These are phyloP conservation scores for Parachaetomium inaequale DNA, from an alignment of 495 filamentous ascomycete genomes.

Conservation along the genomic window DNA sequence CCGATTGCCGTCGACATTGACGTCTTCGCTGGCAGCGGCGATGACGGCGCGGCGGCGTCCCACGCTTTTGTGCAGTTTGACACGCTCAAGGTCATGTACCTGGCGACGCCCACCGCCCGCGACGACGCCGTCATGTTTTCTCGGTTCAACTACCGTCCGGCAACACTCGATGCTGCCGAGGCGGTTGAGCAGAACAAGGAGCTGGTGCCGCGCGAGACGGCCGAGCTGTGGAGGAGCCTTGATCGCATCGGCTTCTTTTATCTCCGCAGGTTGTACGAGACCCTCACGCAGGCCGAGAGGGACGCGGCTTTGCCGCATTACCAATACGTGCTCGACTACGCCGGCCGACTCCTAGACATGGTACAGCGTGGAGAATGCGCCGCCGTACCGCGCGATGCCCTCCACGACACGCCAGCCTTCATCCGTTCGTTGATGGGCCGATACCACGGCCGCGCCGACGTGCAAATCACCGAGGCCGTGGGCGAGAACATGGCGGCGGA, in stretches of 20 bases:
- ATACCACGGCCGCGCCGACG: not conserved
- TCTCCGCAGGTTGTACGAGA: not conserved
- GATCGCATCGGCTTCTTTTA: not conserved
- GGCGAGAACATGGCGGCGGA: not conserved
- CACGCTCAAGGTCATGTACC: not conserved
- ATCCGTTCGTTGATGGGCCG: not conserved
- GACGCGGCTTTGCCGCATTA: not conserved
- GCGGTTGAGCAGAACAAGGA: no score
- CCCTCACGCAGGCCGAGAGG: not conserved
- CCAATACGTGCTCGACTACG: not conserved
- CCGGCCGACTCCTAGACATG: not conserved
- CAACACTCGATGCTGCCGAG: not conserved
- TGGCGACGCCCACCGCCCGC: not conserved
- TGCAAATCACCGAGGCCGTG: not conserved
- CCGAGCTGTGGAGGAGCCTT: no score
- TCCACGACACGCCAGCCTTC: not conserved
- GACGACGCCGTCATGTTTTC: no score
- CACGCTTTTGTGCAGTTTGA: not conserved
- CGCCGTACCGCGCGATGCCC: not conserved
- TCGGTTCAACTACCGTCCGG: no score
- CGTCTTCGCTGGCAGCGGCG: not conserved
- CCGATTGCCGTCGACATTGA: not conserved
- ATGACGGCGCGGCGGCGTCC: not conserved
- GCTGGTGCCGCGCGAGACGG: no score
- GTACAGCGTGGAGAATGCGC: not conserved